A percentile compares a stretch with the other conserved stretches of the same genome.
Conservation (phyloP, 2,329 filamentous ascomycete species). For the Exserohilum rostratum region DNA sequence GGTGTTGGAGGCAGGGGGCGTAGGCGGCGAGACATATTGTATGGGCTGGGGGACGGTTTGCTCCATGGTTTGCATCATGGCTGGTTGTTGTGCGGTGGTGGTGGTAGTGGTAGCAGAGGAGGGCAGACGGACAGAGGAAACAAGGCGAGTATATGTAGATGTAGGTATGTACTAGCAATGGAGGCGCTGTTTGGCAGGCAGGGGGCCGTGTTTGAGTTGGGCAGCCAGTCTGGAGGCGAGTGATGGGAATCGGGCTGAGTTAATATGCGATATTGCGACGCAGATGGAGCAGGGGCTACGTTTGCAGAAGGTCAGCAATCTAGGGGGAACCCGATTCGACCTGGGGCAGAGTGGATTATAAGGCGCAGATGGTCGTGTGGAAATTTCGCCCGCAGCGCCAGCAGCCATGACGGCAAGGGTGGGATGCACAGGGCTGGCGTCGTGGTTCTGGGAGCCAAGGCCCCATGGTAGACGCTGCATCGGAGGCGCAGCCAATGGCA, state of each 20-base stretch:
- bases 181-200: constrained; percentile 8
- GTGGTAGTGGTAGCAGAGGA: too few species aligned
- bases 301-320: constrained; percentile 32
- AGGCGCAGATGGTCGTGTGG: constrained; percentile 23
- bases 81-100: constrained; percentile 11
- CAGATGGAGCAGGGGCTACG: constrained; percentile 27
- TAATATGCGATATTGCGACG: constrained; percentile 37
- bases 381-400: constrained; percentile 32
- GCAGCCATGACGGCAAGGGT: constrained; percentile 36
- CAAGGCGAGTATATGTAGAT: not conserved
- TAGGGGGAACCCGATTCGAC: constrained; percentile 13
- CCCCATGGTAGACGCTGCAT: constrained; percentile 27
- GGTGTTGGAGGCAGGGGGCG: constrained; percentile 38
- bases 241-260: constrained; percentile 12
- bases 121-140: constrained; percentile 3
- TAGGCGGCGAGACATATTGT: constrained; percentile 40
- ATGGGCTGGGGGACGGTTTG: constrained; percentile 32
- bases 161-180: not conserved
- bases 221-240: constrained; percentile 6
- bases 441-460: constrained; percentile 36
- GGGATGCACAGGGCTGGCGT: constrained; percentile 33
- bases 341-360: constrained; percentile 37
- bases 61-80: constrained; percentile 47
- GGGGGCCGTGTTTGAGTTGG: constrained; percentile 10
- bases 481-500: constrained; percentile 33